Evolutionary conservation across 345 rosid genomes (phyloP).

Genomic region (Gossypium herbaceum): DNA sequence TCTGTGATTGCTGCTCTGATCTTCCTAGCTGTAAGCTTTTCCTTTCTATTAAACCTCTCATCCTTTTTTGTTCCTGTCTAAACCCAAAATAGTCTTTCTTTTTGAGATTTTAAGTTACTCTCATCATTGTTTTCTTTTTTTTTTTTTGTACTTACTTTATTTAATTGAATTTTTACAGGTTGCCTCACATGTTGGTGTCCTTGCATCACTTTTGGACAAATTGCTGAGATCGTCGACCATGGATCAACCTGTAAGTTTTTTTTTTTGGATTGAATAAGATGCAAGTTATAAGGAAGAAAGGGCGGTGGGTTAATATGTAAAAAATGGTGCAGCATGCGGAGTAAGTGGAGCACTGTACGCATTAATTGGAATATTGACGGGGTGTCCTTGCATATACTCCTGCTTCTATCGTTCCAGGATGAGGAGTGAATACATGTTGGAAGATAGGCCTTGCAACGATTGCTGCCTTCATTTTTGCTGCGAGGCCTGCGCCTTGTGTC

Average conservation of each 20-base stretch:
- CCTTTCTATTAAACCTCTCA: not conserved
- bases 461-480: slow-evolving; percentile 32
- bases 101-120: no score
- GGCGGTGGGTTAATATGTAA: not conserved
- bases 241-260: slow-evolving; percentile 31
- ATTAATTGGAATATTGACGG: not conserved
- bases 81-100: no score
- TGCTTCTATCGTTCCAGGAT: slow-evolving; percentile 26
- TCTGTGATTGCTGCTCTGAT: slow-evolving; percentile 9
- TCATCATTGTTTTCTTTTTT: not conserved
- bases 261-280: not conserved
- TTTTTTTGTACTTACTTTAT: not conserved
- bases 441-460: slow-evolving; percentile 22
- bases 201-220: slow-evolving; percentile 35
- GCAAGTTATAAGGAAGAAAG: not conserved
- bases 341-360: slow-evolving; percentile 21
- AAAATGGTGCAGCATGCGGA: slow-evolving; percentile 29
- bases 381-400: slow-evolving; percentile 23
- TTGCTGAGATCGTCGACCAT: slow-evolving; percentile 34
- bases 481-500: slow-evolving; percentile 33
- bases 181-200: slow-evolving; percentile 40
- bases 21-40: slow-evolving; percentile 6
- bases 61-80: no score
- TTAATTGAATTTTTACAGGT: slow-evolving; percentile 14
- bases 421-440: slow-evolving; percentile 25